Evolutionary conservation across 257 asterid species (phyloP), one percentile per base, ranked within the genome.

Genomic region (Leptodermis oblonga): DNA sequence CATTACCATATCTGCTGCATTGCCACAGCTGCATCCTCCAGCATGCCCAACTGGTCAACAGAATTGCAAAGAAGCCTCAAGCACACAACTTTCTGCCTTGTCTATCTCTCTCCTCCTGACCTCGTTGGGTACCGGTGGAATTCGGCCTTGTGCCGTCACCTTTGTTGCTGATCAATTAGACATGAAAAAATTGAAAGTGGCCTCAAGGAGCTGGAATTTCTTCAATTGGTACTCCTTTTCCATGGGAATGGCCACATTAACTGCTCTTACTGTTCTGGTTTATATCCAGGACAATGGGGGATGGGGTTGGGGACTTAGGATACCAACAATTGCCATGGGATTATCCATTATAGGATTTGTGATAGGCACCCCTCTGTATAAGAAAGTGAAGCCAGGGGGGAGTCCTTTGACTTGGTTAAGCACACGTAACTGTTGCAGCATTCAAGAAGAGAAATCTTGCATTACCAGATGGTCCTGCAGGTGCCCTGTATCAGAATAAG

Each of bases 241-340:
- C 78, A 85, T 90, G 90, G 95, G 85, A 39, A 3, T 85, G 11
- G 96, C 97, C 53, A 78, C 92, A 2, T 30, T 90, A 23, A 79
- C 86, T 17, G 96, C 98, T 13, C 77, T 92, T 2, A 90, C 96
- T 1, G 83, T 87, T 0, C 86, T 92, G 1, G 98, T 90, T 34
- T 92, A 92, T 61, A 75, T 92, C 76, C 97, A 92, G 82, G 98
- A 92, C 70, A 78, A 90, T 26, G 79, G 85, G 13, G 73, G 92
- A 26, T 92, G 98, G 98, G 90, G 83, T 25, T 90, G 92, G 97
- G 98, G 97, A 2, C 90, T 92, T 18, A 95, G 97, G 1, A 84
- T 92, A 34, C 96, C 97, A 2, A 92, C 98, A 34, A 83, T 87
- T 7, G 92, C 95, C 43, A 81, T 92, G 87, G 92, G 67, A 0